Percentiles rank a stretch among this genome's conserved stretches.
Conservation (phyloP, 140 eudicot genomes). For the Anethum foeniculum region DNA sequence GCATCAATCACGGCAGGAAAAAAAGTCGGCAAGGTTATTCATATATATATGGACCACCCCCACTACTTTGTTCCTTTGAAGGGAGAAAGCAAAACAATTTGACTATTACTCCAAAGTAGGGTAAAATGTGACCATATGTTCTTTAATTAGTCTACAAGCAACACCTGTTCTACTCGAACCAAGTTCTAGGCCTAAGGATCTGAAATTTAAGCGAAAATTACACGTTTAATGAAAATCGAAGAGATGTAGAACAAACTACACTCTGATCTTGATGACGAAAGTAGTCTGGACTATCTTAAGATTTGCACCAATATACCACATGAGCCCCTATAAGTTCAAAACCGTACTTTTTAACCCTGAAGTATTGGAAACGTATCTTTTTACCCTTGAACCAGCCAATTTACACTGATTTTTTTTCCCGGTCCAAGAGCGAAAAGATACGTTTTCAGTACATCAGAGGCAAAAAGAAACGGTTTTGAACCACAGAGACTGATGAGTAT, state of each 20-base stretch:
- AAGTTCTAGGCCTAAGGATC: background rate
- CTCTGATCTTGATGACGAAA: background rate
- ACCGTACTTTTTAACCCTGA: too few species aligned
- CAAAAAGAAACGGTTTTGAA: too few species aligned
- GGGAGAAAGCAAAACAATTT: background rate
- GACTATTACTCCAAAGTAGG: background rate
- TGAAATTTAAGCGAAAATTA: background rate
- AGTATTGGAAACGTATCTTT: too few species aligned
- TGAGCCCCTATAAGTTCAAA: too few species aligned
- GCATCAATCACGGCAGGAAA: conserved; percentile 33
- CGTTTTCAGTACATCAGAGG: too few species aligned
- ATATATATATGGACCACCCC: conserved; percentile 9
- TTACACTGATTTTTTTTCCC: too few species aligned
- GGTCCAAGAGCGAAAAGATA: too few species aligned
- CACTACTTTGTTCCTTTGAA: background rate
- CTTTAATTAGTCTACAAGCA: conserved; percentile 11
- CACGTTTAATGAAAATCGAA: background rate
- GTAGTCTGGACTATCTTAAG: too few species aligned
- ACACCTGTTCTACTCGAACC: background rate
- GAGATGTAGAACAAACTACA: background rate
- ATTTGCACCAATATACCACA: too few species aligned
- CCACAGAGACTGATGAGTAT: too few species aligned
- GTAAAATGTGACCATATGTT: background rate
- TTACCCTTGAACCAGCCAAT: too few species aligned
- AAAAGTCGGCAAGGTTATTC: background rate